phyloP scores from a whole-genome alignment of 1,284 basidiomycete species.

The Cutaneotrichosporon sp. region DNA sequence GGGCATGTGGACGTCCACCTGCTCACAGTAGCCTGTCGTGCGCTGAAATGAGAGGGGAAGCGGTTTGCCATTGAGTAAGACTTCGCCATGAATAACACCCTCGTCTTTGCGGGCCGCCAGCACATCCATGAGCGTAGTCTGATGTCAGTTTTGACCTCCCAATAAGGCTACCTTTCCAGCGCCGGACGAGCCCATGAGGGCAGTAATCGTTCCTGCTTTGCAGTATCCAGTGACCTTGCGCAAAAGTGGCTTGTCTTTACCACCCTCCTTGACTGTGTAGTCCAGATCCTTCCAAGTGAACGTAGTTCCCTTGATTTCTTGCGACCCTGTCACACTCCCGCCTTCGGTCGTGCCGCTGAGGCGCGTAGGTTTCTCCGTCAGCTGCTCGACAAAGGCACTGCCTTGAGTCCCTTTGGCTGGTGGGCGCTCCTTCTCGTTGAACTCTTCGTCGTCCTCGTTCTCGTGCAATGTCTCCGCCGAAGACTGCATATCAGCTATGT shows the following conservation, averaged over 20 bases:
- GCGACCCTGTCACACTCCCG: no score
- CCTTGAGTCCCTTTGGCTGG: no score
- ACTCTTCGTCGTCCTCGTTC: no score
- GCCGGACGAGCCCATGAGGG: constrained; percentile 49
- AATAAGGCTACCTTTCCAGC: constrained; percentile 34
- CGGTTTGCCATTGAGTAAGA: constrained; percentile 50
- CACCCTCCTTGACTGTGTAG: constrained; percentile 49
- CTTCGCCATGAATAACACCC: constrained; percentile 44
- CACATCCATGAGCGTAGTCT: constrained; percentile 49
- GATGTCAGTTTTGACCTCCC: neutral
- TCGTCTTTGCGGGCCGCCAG: constrained; percentile 48
- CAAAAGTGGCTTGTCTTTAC: constrained; percentile 46
- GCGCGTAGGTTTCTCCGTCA: no score
- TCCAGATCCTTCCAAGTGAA: constrained; percentile 51
- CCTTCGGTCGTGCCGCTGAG: no score
- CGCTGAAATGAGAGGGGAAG: constrained; percentile 52
- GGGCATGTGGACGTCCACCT: constrained; percentile 41
- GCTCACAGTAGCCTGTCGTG: constrained; percentile 50
- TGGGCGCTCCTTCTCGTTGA: no score
- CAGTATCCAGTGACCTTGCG: constrained; percentile 52
- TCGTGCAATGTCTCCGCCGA: no score
- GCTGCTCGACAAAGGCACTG: no score
- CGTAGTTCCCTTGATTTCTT: constrained; percentile 3
- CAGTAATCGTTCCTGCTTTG: constrained; percentile 52
- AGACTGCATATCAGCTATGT: no score